These are phyloP conservation scores for Arachis stenosperma DNA, from an alignment of 306 rosid genomes.

Conservation along the genomic window DNA sequence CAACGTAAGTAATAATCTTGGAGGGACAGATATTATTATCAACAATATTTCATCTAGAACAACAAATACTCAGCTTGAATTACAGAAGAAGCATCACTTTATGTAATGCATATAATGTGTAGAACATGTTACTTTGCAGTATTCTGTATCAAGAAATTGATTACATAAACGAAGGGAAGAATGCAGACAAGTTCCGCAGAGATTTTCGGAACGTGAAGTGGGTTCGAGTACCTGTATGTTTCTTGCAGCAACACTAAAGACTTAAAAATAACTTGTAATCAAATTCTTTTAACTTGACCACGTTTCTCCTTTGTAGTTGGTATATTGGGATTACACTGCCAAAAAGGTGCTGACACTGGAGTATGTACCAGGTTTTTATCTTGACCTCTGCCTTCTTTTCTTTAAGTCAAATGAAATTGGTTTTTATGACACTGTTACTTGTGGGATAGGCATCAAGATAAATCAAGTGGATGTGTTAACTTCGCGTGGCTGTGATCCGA, in stretches of 20 bases:
- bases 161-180: slow-evolving; percentile 89
- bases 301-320: slow-evolving; percentile 52
- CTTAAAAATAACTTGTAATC: background rate
- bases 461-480: slow-evolving; percentile 59
- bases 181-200: slow-evolving; percentile 82
- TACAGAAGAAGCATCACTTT: background rate
- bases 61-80: slow-evolving; percentile 2
- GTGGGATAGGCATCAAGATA: slow-evolving; percentile 66
- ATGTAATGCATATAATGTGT: slow-evolving; percentile 25
- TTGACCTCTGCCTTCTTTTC: slow-evolving; percentile 27
- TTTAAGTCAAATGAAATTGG: background rate
- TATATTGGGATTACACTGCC: slow-evolving; percentile 92
- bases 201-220: slow-evolving; percentile 90
- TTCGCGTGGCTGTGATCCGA: slow-evolving; percentile 62
- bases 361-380: slow-evolving; percentile 85
- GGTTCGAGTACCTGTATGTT: slow-evolving; percentile 95
- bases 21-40: slow-evolving; percentile 9
- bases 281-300: background rate
- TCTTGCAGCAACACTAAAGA: slow-evolving; percentile 46
- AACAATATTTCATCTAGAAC: slow-evolving; percentile 11
- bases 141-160: slow-evolving; percentile 93
- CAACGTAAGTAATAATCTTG: slow-evolving; percentile 53
- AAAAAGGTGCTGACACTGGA: slow-evolving; percentile 81
- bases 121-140: slow-evolving; percentile 51
- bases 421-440: slow-evolving; percentile 10